Conservation (phyloP, 1,284 basidiomycete species). For the Meira nashicola region DNA sequence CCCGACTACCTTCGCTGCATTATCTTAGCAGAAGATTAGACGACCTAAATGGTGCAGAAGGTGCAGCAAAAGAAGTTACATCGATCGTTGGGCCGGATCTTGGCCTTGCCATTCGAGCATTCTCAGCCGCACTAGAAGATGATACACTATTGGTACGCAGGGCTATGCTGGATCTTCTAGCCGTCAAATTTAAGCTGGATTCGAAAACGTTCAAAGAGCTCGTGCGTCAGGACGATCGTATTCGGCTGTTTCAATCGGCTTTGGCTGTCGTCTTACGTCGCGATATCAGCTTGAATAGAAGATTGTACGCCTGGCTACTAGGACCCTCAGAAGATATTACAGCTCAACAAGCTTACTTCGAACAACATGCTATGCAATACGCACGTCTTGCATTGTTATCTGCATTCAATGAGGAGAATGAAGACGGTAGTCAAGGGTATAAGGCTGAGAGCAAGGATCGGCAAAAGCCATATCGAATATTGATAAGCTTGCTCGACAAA, state of each 20-base stretch:
- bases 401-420: neutral
- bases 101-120: slow-evolving; percentile 85
- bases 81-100: slow-evolving; percentile 64
- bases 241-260: slow-evolving; percentile 36
- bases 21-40: slow-evolving; percentile 77
- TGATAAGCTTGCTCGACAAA: slow-evolving; percentile 89
- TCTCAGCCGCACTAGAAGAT: slow-evolving; percentile 78
- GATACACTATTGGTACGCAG: slow-evolving; percentile 62
- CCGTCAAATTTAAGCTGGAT: slow-evolving; percentile 33
- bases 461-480: slow-evolving; percentile 82
- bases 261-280: slow-evolving; percentile 63
- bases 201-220: slow-evolving; percentile 22
- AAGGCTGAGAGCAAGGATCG: slow-evolving; percentile 66
- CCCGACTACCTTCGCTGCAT: slow-evolving; percentile 79
- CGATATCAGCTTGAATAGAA: slow-evolving; percentile 85
- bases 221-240: slow-evolving; percentile 24
- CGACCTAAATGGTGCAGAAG: slow-evolving; percentile 21
- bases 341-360: slow-evolving; percentile 31
- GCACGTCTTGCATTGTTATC: slow-evolving; percentile 24
- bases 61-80: slow-evolving; percentile 14
- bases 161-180: slow-evolving; percentile 42
- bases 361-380: slow-evolving; percentile 24
- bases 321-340: slow-evolving; percentile 68
- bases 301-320: slow-evolving; percentile 88
- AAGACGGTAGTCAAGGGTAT: slow-evolving; percentile 19